Percentiles rank a stretch among this genome's conserved stretches.
Conservation (phyloP, 176 grass and related monocot species). For the Hsuehochloa calcarea region DNA sequence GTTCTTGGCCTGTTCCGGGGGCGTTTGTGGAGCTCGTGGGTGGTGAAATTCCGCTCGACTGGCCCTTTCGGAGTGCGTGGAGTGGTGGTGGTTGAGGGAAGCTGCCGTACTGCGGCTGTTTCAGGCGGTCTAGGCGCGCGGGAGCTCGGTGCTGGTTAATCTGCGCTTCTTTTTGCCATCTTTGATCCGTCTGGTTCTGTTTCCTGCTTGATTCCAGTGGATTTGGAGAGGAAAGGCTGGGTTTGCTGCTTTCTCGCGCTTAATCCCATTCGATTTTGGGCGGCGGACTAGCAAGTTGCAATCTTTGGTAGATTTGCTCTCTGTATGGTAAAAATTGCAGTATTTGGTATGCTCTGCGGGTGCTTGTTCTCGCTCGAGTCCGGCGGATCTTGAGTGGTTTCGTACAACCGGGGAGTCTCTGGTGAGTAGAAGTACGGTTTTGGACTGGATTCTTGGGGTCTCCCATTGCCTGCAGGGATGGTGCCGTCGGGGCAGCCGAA, state of each 20-base stretch:
- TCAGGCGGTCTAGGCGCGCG: neutral
- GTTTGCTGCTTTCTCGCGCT: neutral
- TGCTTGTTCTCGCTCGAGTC: neutral
- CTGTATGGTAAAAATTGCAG: neutral
- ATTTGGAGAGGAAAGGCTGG: neutral
- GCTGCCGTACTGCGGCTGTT: neutral
- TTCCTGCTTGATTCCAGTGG: neutral
- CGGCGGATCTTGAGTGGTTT: constrained; percentile 8
- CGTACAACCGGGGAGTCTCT: neutral
- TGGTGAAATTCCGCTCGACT: neutral
- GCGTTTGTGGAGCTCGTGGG: neutral
- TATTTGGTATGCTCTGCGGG: neutral
- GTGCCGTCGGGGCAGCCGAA: constrained; percentile 68
- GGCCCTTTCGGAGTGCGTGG: neutral
- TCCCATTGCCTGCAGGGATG: constrained; percentile 40
- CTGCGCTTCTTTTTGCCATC: neutral
- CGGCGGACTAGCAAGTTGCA: neutral
- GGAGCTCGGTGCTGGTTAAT: neutral
- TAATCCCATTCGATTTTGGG: neutral
- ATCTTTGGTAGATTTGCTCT: neutral
- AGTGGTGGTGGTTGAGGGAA: neutral
- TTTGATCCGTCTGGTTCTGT: neutral
- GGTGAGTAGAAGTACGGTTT: constrained; percentile 9
- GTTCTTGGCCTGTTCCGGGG: neutral
- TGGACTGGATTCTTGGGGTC: neutral